Evolutionary conservation across 495 filamentous ascomycete genomes (phyloP), one percentile per base, ranked within the genome.

Genomic region (Hyaloscypha bicolor): DNA sequence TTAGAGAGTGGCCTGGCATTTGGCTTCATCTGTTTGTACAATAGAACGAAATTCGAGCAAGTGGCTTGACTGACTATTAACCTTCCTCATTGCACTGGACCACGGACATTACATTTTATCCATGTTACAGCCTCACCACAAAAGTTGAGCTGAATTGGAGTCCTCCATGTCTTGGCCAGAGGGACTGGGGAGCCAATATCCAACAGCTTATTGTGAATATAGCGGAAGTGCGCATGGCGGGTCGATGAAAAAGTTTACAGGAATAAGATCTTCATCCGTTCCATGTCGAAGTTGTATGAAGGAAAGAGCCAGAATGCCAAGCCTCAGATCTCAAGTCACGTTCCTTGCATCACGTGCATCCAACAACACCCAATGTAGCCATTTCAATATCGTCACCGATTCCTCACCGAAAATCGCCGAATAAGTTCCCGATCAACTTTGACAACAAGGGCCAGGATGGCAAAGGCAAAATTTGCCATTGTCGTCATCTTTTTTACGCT

Each of bases 1-100:
- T 80, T 96, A 89, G 69, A 11, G 19, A 33, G 16, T 11, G 33
- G n/a, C 8, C 14, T 21, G 59, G 21, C n/a, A 35, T 4, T 25
- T 3, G 62, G 31, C 31, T 64, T 64, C 3, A 4, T 11, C 19
- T 61, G 37, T 39, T 45, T 65, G 63, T 65, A 65, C 53, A 51
- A 65, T 45, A 65, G 63, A 65, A 59, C 9, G 53, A 59, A 65
- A 58, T 37, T 55, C 22, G 35, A 58, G 63, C 63, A 19, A 48
- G 11, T 48, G 1, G 42, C 42, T 48, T 48, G 16, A 6, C 42
- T 48, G 42, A 19, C 42, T 0, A 48, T 4, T 19, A 4, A 2
- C 11, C 16, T 48, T 48, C 42, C 11, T 48, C 42, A 0, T 16
- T 48, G 16, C 16, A 37, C 35, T 37, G 12, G 8, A 8, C 35